Evolutionary conservation across 106 monocot species (phyloP).

Genomic region (Amphibolis antarctica): DNA sequence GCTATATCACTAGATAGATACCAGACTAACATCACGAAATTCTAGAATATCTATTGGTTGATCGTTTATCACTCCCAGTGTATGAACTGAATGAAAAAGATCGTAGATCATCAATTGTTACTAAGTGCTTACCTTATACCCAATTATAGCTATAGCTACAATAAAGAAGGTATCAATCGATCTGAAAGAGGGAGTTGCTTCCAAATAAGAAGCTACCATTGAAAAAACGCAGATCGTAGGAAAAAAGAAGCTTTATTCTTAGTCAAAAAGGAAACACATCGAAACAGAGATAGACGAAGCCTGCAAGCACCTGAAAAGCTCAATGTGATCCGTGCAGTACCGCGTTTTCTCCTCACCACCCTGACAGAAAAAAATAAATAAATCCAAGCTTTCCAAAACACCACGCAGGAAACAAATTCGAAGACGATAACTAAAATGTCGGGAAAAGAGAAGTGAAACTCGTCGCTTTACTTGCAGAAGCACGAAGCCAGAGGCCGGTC

Average conservation of each 20-base stretch:
- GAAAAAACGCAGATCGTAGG: too few relatives aligned
- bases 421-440: background rate
- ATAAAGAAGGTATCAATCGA: too few relatives aligned
- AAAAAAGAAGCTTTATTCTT: too few relatives aligned
- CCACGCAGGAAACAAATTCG: background rate
- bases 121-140: too few relatives aligned
- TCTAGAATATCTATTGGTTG: background rate
- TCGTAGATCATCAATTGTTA: too few relatives aligned
- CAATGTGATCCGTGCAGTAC: conserved; percentile 20
- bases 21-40: background rate
- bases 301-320: conserved; percentile 25
- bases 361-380: too few relatives aligned
- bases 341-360: conserved; percentile 17
- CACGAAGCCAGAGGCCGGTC: conserved; percentile 10
- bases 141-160: too few relatives aligned
- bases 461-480: conserved; percentile 8
- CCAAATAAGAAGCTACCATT: too few relatives aligned
- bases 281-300: background rate
- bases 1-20: background rate
- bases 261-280: background rate
- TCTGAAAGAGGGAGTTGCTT: too few relatives aligned
- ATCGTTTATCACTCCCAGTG: background rate
- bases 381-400: background rate
- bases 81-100: too few relatives aligned
- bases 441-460: background rate